Evolutionary conservation across 139 green algal genomes (phyloP).

Genomic region (Deuterostichococcus epilithicus): DNA sequence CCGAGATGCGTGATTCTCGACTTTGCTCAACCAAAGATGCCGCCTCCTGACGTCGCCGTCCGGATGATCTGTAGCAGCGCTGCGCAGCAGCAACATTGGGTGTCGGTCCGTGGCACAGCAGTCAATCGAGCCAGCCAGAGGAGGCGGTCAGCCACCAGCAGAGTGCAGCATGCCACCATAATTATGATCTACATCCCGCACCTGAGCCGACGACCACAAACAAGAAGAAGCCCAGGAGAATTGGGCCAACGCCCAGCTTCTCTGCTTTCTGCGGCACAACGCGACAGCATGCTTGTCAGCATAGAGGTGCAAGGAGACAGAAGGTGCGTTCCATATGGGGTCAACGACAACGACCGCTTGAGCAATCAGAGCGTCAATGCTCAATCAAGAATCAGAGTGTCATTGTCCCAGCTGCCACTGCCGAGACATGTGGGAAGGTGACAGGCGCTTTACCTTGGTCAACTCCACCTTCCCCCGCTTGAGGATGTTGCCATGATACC

Average conservation of each 20-base stretch:
- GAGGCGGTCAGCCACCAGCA: no score
- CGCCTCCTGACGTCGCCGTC: conserved; percentile 19
- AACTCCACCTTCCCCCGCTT: conserved; percentile 44
- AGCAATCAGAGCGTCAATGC: no score
- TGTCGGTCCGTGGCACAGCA: no score
- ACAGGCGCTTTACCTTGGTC: conserved; percentile 21
- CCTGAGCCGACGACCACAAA: conserved; percentile 74
- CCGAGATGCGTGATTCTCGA: no score
- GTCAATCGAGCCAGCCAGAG: no score
- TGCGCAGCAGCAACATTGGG: conserved; percentile 19
- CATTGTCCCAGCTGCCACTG: neutral
- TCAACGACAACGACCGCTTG: no score
- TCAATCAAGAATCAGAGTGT: neutral
- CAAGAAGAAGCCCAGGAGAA: conserved; percentile 77
- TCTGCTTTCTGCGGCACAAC: conserved; percentile 35
- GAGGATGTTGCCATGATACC: conserved; percentile 58
- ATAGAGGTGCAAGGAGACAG: neutral
- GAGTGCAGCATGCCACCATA: no score
- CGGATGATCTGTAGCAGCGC: conserved; percentile 31
- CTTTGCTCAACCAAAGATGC: no score
- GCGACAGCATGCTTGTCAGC: neutral
- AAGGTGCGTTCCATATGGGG: no score
- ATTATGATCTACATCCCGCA: no score
- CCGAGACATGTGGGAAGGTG: neutral
- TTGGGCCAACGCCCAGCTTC: conserved; percentile 51